A percentile compares a stretch with the other conserved stretches of the same genome.
These are phyloP conservation scores for Scheffersomyces illinoinensis DNA, from an alignment of 1,139 yeast species.

Conservation along the genomic window DNA sequence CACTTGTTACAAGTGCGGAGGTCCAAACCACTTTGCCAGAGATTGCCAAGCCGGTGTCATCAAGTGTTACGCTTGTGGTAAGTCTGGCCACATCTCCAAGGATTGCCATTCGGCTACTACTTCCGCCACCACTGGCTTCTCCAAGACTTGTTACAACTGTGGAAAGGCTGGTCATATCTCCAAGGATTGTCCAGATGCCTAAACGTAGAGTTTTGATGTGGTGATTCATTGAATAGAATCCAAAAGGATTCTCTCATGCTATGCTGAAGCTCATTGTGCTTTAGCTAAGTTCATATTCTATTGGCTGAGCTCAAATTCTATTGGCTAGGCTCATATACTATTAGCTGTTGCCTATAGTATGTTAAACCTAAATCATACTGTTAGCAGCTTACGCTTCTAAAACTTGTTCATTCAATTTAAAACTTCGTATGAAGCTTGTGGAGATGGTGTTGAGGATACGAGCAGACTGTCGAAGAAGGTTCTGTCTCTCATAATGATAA, in stretches of 20 bases:
- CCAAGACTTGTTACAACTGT: constrained; percentile 53
- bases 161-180: constrained; percentile 43
- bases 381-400: not conserved
- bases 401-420: not conserved
- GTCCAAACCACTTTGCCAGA: constrained; percentile 90
- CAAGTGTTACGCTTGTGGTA: constrained; percentile 92
- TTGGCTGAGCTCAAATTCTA: no score
- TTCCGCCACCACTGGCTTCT: constrained; percentile 33
- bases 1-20: constrained; percentile 90
- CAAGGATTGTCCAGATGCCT: constrained; percentile 59
- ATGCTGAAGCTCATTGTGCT: not conserved
- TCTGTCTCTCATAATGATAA: not conserved
- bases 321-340: not conserved
- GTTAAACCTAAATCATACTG: not conserved
- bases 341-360: not conserved
- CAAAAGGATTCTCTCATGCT: not conserved
- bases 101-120: constrained; percentile 63
- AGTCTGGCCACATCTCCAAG: constrained; percentile 83
- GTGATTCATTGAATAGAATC: not conserved
- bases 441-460: not conserved
- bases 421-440: not conserved
- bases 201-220: constrained; percentile 6
- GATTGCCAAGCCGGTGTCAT: constrained; percentile 77
- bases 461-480: not conserved
- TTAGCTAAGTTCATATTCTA: not conserved